Evolutionary conservation across 2,329 filamentous ascomycete genomes (phyloP).

Genomic region (Ophiostoma sp.): DNA sequence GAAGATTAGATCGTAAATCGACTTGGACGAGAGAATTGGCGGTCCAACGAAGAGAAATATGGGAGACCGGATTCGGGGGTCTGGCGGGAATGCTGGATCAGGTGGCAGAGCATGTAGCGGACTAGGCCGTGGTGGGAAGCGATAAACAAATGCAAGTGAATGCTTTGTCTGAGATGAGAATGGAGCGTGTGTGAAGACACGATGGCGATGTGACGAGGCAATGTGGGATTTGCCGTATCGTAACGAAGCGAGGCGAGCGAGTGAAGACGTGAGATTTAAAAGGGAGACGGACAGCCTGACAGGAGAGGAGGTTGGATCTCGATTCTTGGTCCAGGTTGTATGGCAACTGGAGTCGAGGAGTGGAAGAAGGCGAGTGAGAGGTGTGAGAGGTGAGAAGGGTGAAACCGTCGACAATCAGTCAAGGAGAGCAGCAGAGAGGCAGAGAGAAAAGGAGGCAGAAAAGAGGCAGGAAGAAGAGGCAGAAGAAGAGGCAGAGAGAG

Average conservation of each 20-base stretch:
- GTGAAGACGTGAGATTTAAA: too few species aligned
- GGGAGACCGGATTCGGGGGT: background rate
- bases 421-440: background rate
- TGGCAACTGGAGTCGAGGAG: background rate
- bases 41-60: background rate
- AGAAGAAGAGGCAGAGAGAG: slow-evolving; percentile 12
- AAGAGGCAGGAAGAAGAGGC: background rate
- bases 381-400: background rate
- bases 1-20: background rate
- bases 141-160: slow-evolving; percentile 26
- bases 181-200: background rate
- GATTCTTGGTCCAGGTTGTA: slow-evolving; percentile 11
- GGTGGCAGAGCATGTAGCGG: background rate
- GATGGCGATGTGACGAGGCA: background rate
- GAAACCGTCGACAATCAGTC: background rate
- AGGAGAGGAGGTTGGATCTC: slow-evolving; percentile 1
- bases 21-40: background rate
- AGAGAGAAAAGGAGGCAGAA: background rate
- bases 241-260: too few species aligned
- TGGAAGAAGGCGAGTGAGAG: background rate
- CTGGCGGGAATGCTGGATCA: slow-evolving; percentile 1
- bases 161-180: slow-evolving; percentile 18
- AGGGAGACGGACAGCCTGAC: background rate
- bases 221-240: too few species aligned
- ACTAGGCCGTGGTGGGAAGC: background rate